Conservation (phyloP, 768 basidiomycete species). For the Chalciporus piperatus region DNA sequence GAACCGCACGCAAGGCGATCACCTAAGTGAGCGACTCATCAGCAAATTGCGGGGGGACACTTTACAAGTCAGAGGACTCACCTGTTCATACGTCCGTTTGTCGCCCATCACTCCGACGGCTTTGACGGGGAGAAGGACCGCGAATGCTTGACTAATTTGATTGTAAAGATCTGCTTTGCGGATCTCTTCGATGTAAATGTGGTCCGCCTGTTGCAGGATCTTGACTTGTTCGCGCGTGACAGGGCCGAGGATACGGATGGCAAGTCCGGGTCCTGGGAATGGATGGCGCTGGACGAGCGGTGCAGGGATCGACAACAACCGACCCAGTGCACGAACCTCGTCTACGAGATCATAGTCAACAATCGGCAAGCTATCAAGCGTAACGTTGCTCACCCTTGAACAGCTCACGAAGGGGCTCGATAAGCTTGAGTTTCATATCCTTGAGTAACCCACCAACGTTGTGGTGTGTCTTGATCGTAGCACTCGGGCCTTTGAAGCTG, state of each 20-base stretch:
- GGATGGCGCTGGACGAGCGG: constrained; percentile 96
- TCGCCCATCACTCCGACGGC: constrained; percentile 99
- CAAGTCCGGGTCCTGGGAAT: constrained; percentile 97
- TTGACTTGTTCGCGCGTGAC: constrained; percentile 92
- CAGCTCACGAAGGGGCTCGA: constrained; percentile 94
- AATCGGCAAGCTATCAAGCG: neutral
- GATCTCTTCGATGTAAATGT: constrained; percentile 97
- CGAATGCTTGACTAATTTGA: constrained; percentile 94
- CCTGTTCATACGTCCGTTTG: constrained; percentile 93
- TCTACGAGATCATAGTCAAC: constrained; percentile 49
- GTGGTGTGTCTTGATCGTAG: constrained; percentile 99
- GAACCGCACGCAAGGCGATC: constrained; percentile 90
- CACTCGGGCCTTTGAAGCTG: constrained; percentile 98
- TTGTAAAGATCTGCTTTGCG: constrained; percentile 89
- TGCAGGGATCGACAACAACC: constrained; percentile 86
- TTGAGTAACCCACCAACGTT: constrained; percentile 95
- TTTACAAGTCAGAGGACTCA: constrained; percentile 23
- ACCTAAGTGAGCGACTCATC: constrained; percentile 46
- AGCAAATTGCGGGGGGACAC: constrained; percentile 1
- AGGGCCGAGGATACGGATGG: constrained; percentile 95
- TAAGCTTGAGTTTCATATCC: constrained; percentile 98
- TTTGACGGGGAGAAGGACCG: constrained; percentile 90
- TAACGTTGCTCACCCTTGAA: constrained; percentile 78
- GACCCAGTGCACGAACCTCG: constrained; percentile 91
- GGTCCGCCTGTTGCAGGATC: constrained; percentile 88